Evolutionary conservation across 1,284 basidiomycete genomes (phyloP).

Genomic region (Microbotryomycetes sp.): DNA sequence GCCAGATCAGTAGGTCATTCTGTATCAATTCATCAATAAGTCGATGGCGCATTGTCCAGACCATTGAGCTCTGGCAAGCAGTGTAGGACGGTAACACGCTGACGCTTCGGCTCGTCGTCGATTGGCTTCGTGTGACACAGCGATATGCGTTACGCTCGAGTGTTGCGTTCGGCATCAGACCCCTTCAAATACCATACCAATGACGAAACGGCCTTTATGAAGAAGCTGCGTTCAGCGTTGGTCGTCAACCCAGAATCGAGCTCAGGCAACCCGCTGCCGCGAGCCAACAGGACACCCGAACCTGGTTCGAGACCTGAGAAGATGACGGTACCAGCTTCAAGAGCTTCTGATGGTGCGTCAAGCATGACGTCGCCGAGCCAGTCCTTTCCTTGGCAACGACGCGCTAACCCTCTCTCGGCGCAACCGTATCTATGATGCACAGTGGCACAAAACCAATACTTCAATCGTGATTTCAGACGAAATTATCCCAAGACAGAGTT

Average conservation of each 20-base stretch:
- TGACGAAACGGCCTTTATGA: background rate
- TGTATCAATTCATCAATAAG: no score
- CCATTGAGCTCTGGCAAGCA: no score
- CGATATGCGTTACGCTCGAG: background rate
- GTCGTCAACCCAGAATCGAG: slow-evolving; percentile 32
- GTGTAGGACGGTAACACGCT: no score
- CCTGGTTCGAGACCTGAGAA: slow-evolving; percentile 32
- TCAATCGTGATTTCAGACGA: slow-evolving; percentile 25
- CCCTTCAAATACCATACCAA: background rate
- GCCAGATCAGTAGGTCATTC: no score
- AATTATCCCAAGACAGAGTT: slow-evolving; percentile 20
- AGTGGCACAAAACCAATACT: slow-evolving; percentile 34
- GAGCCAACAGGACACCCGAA: slow-evolving; percentile 22
- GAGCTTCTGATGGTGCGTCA: slow-evolving; percentile 21
- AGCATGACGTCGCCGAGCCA: background rate
- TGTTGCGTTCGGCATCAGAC: background rate
- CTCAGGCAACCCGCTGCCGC: slow-evolving; percentile 24
- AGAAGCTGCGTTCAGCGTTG: slow-evolving; percentile 19
- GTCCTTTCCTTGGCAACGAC: background rate
- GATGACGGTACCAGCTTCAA: slow-evolving; percentile 30
- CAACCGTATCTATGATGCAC: no score
- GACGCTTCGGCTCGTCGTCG: no score
- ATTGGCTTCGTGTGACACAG: no score
- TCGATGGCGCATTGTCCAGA: no score
- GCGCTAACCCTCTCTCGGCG: background rate